phyloP scores from a whole-genome alignment of 2,329 filamentous ascomycete species.

The Colletotrichum camelliae region DNA sequence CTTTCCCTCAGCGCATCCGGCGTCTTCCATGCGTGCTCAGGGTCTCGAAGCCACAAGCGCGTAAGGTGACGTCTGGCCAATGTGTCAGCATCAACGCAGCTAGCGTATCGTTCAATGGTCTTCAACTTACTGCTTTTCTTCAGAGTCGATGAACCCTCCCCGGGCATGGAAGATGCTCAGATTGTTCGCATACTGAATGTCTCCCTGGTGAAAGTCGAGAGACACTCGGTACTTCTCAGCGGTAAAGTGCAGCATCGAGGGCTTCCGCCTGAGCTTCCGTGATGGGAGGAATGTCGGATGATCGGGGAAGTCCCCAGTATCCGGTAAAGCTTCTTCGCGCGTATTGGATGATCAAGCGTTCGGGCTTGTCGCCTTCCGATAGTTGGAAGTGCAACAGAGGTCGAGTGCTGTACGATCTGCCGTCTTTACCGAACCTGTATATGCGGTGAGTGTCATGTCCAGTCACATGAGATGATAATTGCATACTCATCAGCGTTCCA shows the following conservation, averaged over 20 bases:
- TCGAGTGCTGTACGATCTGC: conserved; percentile 49
- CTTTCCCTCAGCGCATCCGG: conserved; percentile 46
- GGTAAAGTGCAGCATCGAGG: conserved; percentile 56
- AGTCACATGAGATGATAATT: not conserved
- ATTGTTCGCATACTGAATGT: conserved; percentile 63
- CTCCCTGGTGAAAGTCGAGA: conserved; percentile 53
- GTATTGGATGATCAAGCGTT: conserved; percentile 66
- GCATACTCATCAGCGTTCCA: conserved; percentile 52
- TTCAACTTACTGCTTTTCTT: conserved; percentile 47
- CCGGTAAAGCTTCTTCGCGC: conserved; percentile 64
- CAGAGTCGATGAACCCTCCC: conserved; percentile 51
- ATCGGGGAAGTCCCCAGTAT: conserved; percentile 59
- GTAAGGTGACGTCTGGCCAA: conserved; percentile 50
- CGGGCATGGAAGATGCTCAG: conserved; percentile 58
- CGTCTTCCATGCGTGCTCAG: conserved; percentile 53
- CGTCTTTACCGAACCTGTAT: conserved; percentile 54
- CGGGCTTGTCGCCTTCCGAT: conserved; percentile 45
- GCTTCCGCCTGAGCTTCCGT: conserved; percentile 59
- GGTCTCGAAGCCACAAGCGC: conserved; percentile 55
- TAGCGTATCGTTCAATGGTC: not conserved
- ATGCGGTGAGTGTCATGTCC: not conserved
- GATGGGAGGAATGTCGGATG: conserved; percentile 59
- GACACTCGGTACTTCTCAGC: conserved; percentile 50
- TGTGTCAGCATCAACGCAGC: not conserved
- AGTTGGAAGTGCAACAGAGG: conserved; percentile 64